These are phyloP conservation scores for Nicotiana paniculata DNA, from an alignment of 257 asterid genomes.

Conservation along the genomic window DNA sequence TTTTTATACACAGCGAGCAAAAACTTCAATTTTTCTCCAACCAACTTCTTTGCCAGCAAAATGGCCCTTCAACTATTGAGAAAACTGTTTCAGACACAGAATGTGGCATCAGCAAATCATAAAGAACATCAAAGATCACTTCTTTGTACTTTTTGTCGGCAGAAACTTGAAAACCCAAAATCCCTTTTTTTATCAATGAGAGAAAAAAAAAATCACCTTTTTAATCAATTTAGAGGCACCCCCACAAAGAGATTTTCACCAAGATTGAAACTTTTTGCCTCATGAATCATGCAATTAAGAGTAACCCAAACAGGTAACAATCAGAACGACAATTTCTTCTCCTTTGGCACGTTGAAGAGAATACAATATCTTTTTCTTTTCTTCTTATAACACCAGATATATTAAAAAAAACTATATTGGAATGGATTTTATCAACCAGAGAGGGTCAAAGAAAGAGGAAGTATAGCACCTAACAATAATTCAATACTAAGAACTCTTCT, in stretches of 20 bases:
- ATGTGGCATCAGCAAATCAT: conserved; percentile 7
- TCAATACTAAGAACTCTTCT: background rate
- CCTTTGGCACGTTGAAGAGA: background rate
- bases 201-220: background rate
- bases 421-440: background rate
- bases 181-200: background rate
- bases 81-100: background rate
- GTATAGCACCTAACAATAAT: background rate
- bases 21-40: background rate
- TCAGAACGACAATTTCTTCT: background rate
- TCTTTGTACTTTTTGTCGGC: background rate
- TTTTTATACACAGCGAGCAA: conserved; percentile 12
- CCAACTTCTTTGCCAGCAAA: conserved; percentile 14
- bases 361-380: background rate
- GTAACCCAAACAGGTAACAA: background rate
- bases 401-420: background rate
- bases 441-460: background rate
- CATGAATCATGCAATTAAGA: conserved; percentile 13
- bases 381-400: background rate
- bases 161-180: conserved; percentile 1
- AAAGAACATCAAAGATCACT: background rate
- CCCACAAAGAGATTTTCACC: background rate
- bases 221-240: background rate
- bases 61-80: conserved; percentile 11
- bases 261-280: conserved; percentile 15